These are phyloP conservation scores for Sclerotinia trifoliorum DNA, from an alignment of 2,329 filamentous ascomycete genomes.

Conservation along the genomic window DNA sequence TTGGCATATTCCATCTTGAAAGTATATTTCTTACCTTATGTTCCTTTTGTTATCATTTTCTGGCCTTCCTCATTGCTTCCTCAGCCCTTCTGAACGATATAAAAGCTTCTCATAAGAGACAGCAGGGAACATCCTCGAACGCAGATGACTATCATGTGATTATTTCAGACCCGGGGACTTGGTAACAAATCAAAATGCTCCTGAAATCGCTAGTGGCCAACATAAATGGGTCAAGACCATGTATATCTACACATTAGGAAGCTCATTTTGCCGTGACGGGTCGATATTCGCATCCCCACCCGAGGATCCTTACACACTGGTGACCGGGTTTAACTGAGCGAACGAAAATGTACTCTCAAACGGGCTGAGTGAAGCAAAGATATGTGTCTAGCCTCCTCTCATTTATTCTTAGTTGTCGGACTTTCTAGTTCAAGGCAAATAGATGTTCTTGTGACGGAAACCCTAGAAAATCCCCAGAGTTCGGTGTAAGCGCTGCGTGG, in stretches of 20 bases:
- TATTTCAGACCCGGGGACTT: background rate
- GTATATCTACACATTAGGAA: slow-evolving; percentile 18
- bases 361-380: slow-evolving; percentile 10
- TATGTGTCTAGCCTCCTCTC: slow-evolving; percentile 2
- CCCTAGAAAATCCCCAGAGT: slow-evolving; percentile 19
- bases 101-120: background rate
- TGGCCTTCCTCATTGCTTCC: background rate
- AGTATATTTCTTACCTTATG: background rate
- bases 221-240: slow-evolving; percentile 11
- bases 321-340: background rate
- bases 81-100: background rate
- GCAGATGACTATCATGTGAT: slow-evolving; percentile 18
- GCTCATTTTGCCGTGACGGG: background rate
- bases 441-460: background rate
- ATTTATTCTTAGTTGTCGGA: slow-evolving; percentile 18
- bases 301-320: background rate
- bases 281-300: background rate
- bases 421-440: background rate
- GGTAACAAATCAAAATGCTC: slow-evolving; percentile 17
- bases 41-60: background rate
- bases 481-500: slow-evolving; percentile 15
- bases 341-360: background rate
- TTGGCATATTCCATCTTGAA: background rate
- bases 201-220: slow-evolving; percentile 1
- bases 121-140: slow-evolving; percentile 10